Base-by-base conservation (phyloP, 148 eudicot species). In the Rheum nobile region DNA sequence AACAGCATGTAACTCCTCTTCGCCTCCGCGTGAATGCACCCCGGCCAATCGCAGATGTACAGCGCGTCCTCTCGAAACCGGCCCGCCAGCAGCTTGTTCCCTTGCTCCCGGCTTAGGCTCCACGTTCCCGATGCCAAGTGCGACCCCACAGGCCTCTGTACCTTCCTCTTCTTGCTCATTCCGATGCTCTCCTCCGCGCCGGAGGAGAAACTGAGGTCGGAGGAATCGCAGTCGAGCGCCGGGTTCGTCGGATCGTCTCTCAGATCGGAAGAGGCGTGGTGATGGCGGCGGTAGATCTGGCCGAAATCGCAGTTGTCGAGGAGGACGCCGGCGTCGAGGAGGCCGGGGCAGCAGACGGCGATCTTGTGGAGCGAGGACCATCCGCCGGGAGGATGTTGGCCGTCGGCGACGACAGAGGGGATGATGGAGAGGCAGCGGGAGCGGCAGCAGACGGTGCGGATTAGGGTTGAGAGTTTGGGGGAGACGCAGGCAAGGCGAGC, bases 31-130 rank as follows among this genome's bases (percentile, higher is more conserved):
- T 94, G 98, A 1, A 88, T 77, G 61, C 98, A 94, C 16, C 98
- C 98, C 0, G 98, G 98, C 98, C 98, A 88, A 35, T 94, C 93
- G 50, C 98, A 85, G 21, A 94, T 85, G 78, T 91, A 94, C 31
- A 94, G 72, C 48, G 87, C 81, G 70, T 94, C 98, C 21, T 83
- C 97, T 16, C 92, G 75, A 55, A 94, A 94, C 48, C 98, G 54
- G 44, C 96, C 88, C 26, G 88, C 98, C 3, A 94, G 82, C 78
- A 94, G 57, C 52, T 94, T 94, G 19, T 84, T 89, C 26, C 98
- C 97, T 44, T 91, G 91, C 48, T 94, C 98, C 1, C 97, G 76
- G 80, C 97, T 88, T 73, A 94, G 38, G 72, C 80, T 89, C 97
- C 98, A 88, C 0, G 35, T 68, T 9, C 91, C 93, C 0, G 90